phyloP scores from a whole-genome alignment of 352 stramenopile species.

The Poterioochromonas sp. region DNA sequence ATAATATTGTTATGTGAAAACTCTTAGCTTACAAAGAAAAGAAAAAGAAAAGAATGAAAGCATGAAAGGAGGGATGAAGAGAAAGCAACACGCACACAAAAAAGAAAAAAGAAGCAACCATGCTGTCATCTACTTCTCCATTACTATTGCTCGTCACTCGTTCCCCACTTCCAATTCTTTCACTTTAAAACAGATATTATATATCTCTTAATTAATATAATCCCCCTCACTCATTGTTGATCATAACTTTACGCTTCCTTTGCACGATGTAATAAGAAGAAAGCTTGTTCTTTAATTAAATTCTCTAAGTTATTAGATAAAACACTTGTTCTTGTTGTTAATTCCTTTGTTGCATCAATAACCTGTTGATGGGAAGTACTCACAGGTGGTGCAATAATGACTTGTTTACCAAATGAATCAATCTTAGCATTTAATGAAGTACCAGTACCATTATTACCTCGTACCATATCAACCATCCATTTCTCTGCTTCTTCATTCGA shows the following conservation, averaged over 20 bases:
- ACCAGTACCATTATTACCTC: not conserved
- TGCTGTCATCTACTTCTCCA: too few species aligned
- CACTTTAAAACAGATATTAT: too few species aligned
- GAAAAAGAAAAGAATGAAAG: too few species aligned
- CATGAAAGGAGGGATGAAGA: too few species aligned
- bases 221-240: not conserved
- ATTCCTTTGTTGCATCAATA: not conserved
- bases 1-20: too few species aligned
- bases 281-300: slow-evolving; percentile 14
- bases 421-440: slow-evolving; percentile 1
- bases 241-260: not conserved
- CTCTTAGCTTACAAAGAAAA: too few species aligned
- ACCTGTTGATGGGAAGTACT: not conserved
- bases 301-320: slow-evolving; percentile 7
- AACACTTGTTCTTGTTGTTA: not conserved
- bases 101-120: too few species aligned
- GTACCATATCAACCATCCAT: slow-evolving; percentile 26
- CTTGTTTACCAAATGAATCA: slow-evolving; percentile 30
- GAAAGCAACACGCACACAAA: too few species aligned
- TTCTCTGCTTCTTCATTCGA: slow-evolving; percentile 28
- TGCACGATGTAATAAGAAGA: not conserved
- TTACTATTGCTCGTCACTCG: too few species aligned
- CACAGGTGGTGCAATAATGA: not conserved
- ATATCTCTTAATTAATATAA: too few species aligned
- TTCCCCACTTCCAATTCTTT: too few species aligned